These are phyloP conservation scores for Tetratostichococcus sp. DNA, from an alignment of 139 green algal species.

Conservation along the genomic window DNA sequence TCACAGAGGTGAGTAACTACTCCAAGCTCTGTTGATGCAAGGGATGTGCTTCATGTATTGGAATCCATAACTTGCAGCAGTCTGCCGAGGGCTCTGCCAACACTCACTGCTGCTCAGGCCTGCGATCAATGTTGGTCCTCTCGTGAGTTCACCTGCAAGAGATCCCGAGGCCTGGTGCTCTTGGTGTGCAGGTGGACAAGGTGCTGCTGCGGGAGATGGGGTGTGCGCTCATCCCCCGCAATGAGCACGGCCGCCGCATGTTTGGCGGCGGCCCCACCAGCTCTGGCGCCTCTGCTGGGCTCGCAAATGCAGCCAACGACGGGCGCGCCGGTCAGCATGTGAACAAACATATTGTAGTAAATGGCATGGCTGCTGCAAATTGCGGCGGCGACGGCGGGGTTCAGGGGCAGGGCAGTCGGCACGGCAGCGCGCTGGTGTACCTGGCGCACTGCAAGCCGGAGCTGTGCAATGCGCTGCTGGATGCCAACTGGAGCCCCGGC, in stretches of 20 bases:
- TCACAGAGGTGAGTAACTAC: constrained; percentile 1
- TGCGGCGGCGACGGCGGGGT: too few relatives aligned
- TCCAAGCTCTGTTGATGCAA: neutral
- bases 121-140: too few relatives aligned
- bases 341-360: too few relatives aligned
- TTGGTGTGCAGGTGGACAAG: neutral
- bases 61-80: too few relatives aligned
- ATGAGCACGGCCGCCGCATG: neutral
- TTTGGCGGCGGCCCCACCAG: neutral
- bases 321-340: too few relatives aligned
- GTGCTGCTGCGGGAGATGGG: neutral
- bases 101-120: too few relatives aligned
- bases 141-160: too few relatives aligned
- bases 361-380: neutral
- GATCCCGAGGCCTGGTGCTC: too few relatives aligned
- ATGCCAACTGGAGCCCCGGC: constrained; percentile 4
- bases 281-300: neutral
- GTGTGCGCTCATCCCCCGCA: neutral
- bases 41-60: too few relatives aligned
- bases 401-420: neutral
- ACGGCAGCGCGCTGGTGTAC: constrained; percentile 8
- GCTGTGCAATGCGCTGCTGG: constrained; percentile 14
- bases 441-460: constrained; percentile 14
- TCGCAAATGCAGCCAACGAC: too few relatives aligned
- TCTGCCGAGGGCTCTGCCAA: too few relatives aligned